Evolutionary conservation across 306 rosid species (phyloP).

Genomic region (Vicia sativa): DNA sequence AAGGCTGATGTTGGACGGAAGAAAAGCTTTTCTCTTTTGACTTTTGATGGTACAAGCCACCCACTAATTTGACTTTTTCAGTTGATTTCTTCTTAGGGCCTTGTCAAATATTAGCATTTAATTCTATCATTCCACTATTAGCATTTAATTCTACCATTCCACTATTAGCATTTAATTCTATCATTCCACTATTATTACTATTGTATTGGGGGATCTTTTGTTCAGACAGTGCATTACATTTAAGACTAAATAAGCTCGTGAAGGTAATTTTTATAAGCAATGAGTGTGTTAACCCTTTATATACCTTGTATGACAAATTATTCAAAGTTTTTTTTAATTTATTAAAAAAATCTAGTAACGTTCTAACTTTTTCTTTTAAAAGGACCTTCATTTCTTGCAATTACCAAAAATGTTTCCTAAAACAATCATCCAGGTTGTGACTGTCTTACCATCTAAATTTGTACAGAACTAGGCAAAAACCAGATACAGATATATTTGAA

Average conservation of each 20-base stretch:
- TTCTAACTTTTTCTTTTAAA: too few relatives aligned
- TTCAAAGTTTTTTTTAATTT: too few relatives aligned
- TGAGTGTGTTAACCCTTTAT: not conserved
- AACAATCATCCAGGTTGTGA: slow-evolving; percentile 5
- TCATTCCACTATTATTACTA: slow-evolving; percentile 23
- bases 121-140: slow-evolving; percentile 29
- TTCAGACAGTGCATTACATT: slow-evolving; percentile 15
- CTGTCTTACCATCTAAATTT: slow-evolving; percentile 3
- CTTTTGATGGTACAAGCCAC: slow-evolving; percentile 27
- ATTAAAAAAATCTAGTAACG: too few relatives aligned
- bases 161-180: slow-evolving; percentile 26
- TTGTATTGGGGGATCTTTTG: not conserved
- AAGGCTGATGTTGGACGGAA: slow-evolving; percentile 25
- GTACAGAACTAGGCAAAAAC: slow-evolving; percentile 6
- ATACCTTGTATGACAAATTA: too few relatives aligned
- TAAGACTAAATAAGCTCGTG: not conserved
- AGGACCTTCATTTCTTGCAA: not conserved
- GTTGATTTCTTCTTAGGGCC: not conserved
- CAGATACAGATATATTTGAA: not conserved
- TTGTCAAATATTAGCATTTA: slow-evolving; percentile 28
- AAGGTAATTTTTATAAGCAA: not conserved
- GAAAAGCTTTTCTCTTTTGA: slow-evolving; percentile 18
- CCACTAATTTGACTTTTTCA: slow-evolving; percentile 8
- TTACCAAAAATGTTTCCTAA: not conserved
- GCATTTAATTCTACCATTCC: slow-evolving; percentile 34